A percentile compares a stretch with the other conserved stretches of the same genome.
Conservation (phyloP, 2,329 filamentous ascomycete genomes). For the Fusarium verticillioides region DNA sequence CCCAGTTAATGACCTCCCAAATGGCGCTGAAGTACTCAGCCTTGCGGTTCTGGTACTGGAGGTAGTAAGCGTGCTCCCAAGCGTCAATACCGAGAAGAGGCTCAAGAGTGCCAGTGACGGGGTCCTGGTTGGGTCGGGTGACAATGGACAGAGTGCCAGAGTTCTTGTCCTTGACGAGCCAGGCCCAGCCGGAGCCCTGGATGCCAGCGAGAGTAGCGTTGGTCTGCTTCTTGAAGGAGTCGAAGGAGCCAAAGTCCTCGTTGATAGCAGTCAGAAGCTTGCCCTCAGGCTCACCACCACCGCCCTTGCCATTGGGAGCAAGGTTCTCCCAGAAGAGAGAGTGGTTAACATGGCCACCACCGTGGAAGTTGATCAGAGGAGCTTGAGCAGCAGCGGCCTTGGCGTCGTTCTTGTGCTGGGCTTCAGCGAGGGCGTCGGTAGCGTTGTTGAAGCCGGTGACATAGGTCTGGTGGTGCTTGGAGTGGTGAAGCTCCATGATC, state of each 20-base stretch:
- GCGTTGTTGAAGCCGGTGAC: constrained; percentile 89
- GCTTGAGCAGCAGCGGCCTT: constrained; percentile 62
- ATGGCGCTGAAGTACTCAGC: constrained; percentile 93
- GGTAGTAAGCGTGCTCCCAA: constrained; percentile 96
- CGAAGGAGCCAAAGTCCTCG: constrained; percentile 74
- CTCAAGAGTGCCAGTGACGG: constrained; percentile 83
- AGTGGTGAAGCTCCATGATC: constrained; percentile 97
- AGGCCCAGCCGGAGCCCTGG: constrained; percentile 91
- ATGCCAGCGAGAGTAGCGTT: constrained; percentile 76
- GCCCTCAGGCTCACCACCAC: constrained; percentile 69
- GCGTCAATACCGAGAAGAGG: constrained; percentile 91
- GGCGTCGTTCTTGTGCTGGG: constrained; percentile 70
- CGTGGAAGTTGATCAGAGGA: constrained; percentile 79
- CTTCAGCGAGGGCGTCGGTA: constrained; percentile 74
- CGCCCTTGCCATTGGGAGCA: constrained; percentile 70
- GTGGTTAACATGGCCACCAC: constrained; percentile 88
- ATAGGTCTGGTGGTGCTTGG: constrained; percentile 94
- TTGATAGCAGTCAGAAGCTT: constrained; percentile 74
- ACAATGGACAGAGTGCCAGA: constrained; percentile 71
- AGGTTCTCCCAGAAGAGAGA: constrained; percentile 88
- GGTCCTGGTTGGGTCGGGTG: constrained; percentile 88
- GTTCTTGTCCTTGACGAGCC: constrained; percentile 79
- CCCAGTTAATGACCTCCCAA: constrained; percentile 98
- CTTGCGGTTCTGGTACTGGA: constrained; percentile 97
- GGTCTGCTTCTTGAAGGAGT: constrained; percentile 73